Base-by-base conservation (phyloP, 139 green algal genomes). In the Auxenochlorella pyrenoidosa region DNA sequence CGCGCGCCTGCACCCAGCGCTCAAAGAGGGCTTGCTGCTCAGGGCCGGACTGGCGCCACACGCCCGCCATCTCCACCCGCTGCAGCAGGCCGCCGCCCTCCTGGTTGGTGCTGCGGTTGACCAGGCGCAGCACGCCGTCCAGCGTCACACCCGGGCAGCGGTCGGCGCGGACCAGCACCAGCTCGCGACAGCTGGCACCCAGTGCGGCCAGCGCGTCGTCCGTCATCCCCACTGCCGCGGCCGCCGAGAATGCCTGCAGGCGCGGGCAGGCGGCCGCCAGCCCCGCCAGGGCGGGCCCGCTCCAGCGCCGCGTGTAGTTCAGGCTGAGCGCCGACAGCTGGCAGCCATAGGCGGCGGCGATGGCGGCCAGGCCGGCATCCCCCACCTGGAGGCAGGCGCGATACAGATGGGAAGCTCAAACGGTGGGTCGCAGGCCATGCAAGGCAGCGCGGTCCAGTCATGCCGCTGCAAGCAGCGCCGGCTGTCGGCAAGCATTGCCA, bases 81-180 rank as follows among this genome's bases (percentile, higher is more conserved):
- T n/a, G 75, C 75, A 82, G 30, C 16, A 28, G 8, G 43, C 38
- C 4, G 13, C 75, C 75, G 38, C 44, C 70, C 34, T 43, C 70
- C 2, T 26, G n/a, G 36, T 44, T 76, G 13, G n/a, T 41, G 70
- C 34, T 44, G 70, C 34, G 44, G 44, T 82, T 82, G 44, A 82
- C 43, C 44, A 82, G 43, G 75, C 75, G 75, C 75, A 82, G 32
- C 2, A 82, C 44, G 30, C 75, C 75, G 18, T 82, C 75, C 75
- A 82, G 44, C 44, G 43, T 82, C 26, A 82, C 32, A 30, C 32
- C 28, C 1, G 16, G n/a, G 75, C 75, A 82, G 44, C 75, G 43
- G 75, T 82, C 75, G 1, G 68, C 75, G 12, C 75, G 63, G 13
- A 82, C 75, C 13, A 43, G 5, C 43, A 28, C 30, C 44, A 82